Base-by-base conservation (phyloP, 2,329 filamentous ascomycete genomes). In the Lachnellula hyalina region DNA sequence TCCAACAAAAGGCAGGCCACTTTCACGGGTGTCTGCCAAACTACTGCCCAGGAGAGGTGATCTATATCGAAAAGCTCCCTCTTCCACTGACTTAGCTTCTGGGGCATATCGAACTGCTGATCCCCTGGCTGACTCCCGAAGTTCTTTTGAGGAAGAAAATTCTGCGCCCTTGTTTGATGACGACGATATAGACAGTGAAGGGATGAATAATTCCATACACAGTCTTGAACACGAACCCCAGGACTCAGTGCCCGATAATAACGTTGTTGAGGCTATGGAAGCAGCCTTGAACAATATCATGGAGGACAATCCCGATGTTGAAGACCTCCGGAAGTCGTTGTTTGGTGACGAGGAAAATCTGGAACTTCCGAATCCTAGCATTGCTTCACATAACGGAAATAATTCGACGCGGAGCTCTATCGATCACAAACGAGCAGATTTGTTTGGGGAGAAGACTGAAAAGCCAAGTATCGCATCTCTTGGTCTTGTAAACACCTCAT, bases 181-280 rank as follows among this genome's bases (percentile, higher is more conserved):
- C 60, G 91, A 95, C 38, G 83, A 89, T 42, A 75, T 77, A 25
- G 90, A 94, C 46, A 82, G 83, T 35, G 84, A 96, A 62, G 81
- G 80, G 46, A 78, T 89, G 67, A 73, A 71, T 38, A 82, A 84
- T 59, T 96, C 92, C 1, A 81, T 89, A 0, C 81, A 90, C 50
- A 96, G 91, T 62, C 75, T 96, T 8, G 89, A 92, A 21, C 85
- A 86, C 47, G 88, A 90, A 42, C 76, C 74, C n/a, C 77, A 79
- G 47, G 73, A 74, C 9, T 72, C 77, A 21, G 76, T 76, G 0
- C 86, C 87, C 5, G 87, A 96, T 65, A 88, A 82, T 0, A 82
- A 86, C 56, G 87, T 96, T 28, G 91, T 99, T 5, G 84, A 95
- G 72, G 93, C 90, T 3, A 93, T 99, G 81, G 92, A 97, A 69